Evolutionary conservation across 257 asterid species (phyloP).

Genomic region (Plantago ovata): DNA sequence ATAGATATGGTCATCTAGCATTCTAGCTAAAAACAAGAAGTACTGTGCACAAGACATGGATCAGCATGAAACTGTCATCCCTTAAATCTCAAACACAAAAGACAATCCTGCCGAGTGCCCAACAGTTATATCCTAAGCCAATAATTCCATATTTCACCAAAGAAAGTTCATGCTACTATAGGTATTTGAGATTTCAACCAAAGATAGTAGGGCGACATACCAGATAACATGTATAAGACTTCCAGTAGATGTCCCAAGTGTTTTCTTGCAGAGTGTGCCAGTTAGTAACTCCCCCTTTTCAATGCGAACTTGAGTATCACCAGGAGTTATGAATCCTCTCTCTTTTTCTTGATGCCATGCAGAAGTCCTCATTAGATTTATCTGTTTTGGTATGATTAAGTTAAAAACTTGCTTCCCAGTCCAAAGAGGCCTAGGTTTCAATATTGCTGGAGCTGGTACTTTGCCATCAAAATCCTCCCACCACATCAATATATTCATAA

Average conservation of each 20-base stretch:
- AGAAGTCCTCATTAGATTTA: conserved; percentile 77
- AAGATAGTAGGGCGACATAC: conserved; percentile 30
- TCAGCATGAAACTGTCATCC: too few relatives aligned
- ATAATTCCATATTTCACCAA: too few relatives aligned
- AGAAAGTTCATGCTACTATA: too few relatives aligned
- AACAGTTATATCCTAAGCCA: too few relatives aligned
- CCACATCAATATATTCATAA: conserved; percentile 99
- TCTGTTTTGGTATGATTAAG: conserved; percentile 90
- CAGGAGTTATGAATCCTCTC: conserved; percentile 84
- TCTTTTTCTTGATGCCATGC: conserved; percentile 96
- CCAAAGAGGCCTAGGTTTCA: conserved; percentile 99
- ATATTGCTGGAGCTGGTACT: conserved; percentile 93
- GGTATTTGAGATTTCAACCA: not conserved
- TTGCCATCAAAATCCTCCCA: conserved; percentile 99
- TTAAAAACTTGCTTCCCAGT: conserved; percentile 98
- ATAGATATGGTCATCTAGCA: too few relatives aligned
- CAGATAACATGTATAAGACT: conserved; percentile 98
- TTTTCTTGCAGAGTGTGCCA: conserved; percentile 95
- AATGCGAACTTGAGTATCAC: conserved; percentile 94
- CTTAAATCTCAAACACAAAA: too few relatives aligned
- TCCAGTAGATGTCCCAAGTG: conserved; percentile 95
- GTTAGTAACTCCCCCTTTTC: conserved; percentile 94
- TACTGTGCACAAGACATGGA: too few relatives aligned
- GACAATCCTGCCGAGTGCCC: too few relatives aligned
- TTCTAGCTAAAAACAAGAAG: too few relatives aligned